Evolutionary conservation across 331 rosid species (phyloP).

Genomic region (Acacia concinna): DNA sequence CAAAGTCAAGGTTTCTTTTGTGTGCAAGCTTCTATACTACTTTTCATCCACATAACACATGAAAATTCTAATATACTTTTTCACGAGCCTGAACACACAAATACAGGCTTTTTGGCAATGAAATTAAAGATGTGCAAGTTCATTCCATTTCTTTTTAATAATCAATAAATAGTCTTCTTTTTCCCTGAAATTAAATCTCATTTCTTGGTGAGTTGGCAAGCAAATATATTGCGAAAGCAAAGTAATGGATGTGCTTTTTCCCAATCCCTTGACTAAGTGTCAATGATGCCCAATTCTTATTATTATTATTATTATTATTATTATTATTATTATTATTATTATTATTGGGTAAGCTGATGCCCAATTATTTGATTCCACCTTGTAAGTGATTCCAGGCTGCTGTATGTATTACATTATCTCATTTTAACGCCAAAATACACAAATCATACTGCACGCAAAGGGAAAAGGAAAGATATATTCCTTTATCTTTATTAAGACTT

Average conservation of each 20-base stretch:
- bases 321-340: no score
- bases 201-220: conserved; percentile 36
- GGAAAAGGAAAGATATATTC: conserved; percentile 38
- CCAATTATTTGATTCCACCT: conserved; percentile 39
- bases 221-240: conserved; percentile 20
- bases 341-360: no score
- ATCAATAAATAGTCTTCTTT: neutral
- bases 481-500: conserved; percentile 42
- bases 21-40: neutral
- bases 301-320: no score
- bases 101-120: conserved; percentile 3
- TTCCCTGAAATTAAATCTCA: neutral
- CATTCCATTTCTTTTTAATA: conserved; percentile 10
- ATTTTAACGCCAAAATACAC: conserved; percentile 38
- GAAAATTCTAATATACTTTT: neutral
- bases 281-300: conserved; percentile 53
- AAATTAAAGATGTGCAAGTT: conserved; percentile 27
- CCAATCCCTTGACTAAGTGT: conserved; percentile 48
- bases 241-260: conserved; percentile 28
- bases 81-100: neutral
- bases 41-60: neutral
- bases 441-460: conserved; percentile 27
- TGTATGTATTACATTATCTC: conserved; percentile 35
- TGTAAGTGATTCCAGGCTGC: conserved; percentile 51
- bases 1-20: conserved; percentile 50